Evolutionary conservation across 2,329 filamentous ascomycete genomes (phyloP), one percentile per base, ranked within the genome.

Genomic region (Aspergillus sp.): DNA sequence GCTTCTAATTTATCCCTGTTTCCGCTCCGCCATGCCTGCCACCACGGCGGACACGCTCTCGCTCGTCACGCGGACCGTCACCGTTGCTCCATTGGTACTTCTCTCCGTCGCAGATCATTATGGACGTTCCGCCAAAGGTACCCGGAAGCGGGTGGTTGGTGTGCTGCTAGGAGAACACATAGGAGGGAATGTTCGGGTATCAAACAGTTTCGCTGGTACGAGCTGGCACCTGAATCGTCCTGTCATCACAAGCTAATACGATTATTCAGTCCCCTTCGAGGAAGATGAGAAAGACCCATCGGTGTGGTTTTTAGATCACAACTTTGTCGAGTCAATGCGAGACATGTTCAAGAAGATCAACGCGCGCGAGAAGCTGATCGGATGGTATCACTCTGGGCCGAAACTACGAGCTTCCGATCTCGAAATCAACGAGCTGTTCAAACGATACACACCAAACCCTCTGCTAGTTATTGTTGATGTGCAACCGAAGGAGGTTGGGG

Each of bases 301-400:
- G 37, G 95, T 99, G 73, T 99, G 95, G 95, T 99, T 98, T 75
- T 80, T 99, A 64, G 95, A 99, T 76, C 95, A 99, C 84, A 98
- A 98, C 84, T 99, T 97, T 72, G 90, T 99, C 77, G 95, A 99
- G 79, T 91, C 89, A 68, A 99, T 99, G 95, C 96, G 95, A 80
- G 95, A 98, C 78, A 99, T 99, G 95, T 99, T 99, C 85, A 99
- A 99, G 84, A 98, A 98, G 81, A 93, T 99, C 83, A 99, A 99
- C 81, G 95, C 95, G 61, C 84, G 91, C 64, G 95, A 99, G 82
- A 98, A 98, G 86, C 85, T 99, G 75, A 96, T 99, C 84, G 95
- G 95, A 72, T 99, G 95, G 95, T 99, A 99, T 78, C 95, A 99
- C 79, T 96, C 95, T 19, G 95, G 95, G 43, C 95, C 95, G 40